These are phyloP conservation scores for Oryza coarctata DNA, from an alignment of 176 grass and related monocot genomes.

Conservation along the genomic window DNA sequence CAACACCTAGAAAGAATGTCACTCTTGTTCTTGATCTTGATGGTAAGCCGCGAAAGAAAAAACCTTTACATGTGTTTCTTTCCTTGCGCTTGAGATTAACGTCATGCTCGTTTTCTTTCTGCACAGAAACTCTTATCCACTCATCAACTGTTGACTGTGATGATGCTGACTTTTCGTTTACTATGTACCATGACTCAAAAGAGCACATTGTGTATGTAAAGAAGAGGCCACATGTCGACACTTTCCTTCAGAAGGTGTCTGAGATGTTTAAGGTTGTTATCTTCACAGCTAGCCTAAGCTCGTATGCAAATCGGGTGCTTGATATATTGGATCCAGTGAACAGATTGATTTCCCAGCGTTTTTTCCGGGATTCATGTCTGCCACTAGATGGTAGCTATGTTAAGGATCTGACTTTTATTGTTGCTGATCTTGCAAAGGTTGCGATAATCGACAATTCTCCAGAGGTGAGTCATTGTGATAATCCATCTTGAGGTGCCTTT, in stretches of 20 bases:
- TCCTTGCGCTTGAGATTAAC: background rate
- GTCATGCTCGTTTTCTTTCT: slow-evolving; percentile 13
- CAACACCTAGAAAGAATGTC: slow-evolving; percentile 16
- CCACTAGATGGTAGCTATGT: slow-evolving; percentile 50
- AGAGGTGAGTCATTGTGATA: slow-evolving; percentile 30
- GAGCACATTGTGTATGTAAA: slow-evolving; percentile 55
- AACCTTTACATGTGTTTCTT: background rate
- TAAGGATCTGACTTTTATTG: slow-evolving; percentile 53
- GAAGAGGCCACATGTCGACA: slow-evolving; percentile 45
- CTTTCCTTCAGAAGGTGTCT: slow-evolving; percentile 51
- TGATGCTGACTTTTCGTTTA: slow-evolving; percentile 54
- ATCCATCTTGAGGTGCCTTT: too few species aligned
- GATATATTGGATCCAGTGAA: slow-evolving; percentile 55
- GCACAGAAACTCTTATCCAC: slow-evolving; percentile 69
- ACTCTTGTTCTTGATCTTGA: slow-evolving; percentile 75
- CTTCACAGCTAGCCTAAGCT: slow-evolving; percentile 59
- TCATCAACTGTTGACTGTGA: slow-evolving; percentile 28
- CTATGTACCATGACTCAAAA: slow-evolving; percentile 41
- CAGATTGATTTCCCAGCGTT: slow-evolving; percentile 40
- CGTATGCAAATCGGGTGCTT: slow-evolving; percentile 49
- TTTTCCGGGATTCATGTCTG: slow-evolving; percentile 56
- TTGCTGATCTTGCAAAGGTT: slow-evolving; percentile 53
- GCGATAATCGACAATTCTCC: slow-evolving; percentile 66
- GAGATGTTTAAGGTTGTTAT: slow-evolving; percentile 59
- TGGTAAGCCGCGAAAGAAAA: slow-evolving; percentile 27